phyloP scores from a whole-genome alignment of 1,284 basidiomycete species.

The Wolfiporia cocos region DNA sequence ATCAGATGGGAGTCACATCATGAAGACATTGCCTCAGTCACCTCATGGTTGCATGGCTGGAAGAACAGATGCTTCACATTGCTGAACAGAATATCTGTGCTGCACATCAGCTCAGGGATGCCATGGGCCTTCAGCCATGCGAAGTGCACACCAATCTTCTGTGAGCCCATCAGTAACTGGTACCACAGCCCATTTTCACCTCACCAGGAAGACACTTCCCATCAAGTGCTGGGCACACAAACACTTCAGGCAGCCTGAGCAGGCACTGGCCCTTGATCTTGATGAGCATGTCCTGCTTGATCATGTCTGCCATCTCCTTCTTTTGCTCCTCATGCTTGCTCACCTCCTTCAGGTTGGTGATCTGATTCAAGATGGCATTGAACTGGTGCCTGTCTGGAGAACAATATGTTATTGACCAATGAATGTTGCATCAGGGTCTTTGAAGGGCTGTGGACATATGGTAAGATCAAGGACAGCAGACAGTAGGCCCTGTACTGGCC shows the following conservation, averaged over 20 bases:
- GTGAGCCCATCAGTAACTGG: constrained; percentile 81
- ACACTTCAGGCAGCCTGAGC: constrained; percentile 84
- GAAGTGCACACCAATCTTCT: constrained; percentile 74
- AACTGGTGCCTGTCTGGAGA: constrained; percentile 89
- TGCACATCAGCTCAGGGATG: too few relatives aligned
- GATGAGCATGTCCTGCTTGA: constrained; percentile 88
- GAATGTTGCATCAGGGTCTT: constrained; percentile 96
- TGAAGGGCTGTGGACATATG: constrained; percentile 78
- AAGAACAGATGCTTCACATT: constrained; percentile 99
- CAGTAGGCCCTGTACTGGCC: too few relatives aligned
- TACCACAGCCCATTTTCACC: constrained; percentile 96
- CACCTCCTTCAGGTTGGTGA: constrained; percentile 92
- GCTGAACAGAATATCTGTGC: constrained; percentile 89
- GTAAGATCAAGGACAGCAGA: constrained; percentile 2
- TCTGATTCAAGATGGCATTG: constrained; percentile 84
- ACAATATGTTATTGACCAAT: constrained; percentile 95
- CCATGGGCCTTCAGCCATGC: too few relatives aligned
- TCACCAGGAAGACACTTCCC: constrained; percentile 93
- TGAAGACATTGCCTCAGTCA: too few relatives aligned
- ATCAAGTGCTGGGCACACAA: constrained; percentile 89
- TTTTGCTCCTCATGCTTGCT: constrained; percentile 97
- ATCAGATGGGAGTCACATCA: too few relatives aligned
- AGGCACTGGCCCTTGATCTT: constrained; percentile 86
- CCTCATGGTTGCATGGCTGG: constrained; percentile 98
- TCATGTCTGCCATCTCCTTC: constrained; percentile 96